Base-by-base conservation (phyloP, 2,329 filamentous ascomycete genomes). In the Calonectria crousiana region DNA sequence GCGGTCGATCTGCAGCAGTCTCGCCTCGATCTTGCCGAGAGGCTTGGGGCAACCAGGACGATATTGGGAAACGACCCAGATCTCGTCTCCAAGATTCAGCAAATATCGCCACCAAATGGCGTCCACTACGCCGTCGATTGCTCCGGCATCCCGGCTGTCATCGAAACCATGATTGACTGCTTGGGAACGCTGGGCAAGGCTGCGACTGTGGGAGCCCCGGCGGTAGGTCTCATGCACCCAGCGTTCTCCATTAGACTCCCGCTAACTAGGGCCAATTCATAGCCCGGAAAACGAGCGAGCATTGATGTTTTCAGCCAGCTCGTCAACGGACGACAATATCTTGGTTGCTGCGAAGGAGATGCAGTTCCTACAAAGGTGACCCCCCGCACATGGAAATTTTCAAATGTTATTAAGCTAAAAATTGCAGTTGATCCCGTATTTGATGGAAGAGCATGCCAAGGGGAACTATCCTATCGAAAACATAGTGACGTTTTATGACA, bases 121-220 rank as follows among this genome's bases (percentile, higher is more conserved):
- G 80, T 82, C 4, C 78, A 84, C 44, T 84, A 78, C 58, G 83
- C 83, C 10, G 78, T 83, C 18, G 83, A 84, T 49, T 84, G 80
- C 38, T 81, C 82, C 23, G 75, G 78, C 41, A 36, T 83, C 76
- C 80, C 86, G 81, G 74, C 83, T 78, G 81, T 88, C 75, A 83
- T 89, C 80, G 81, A 81, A 38, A 85, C 83, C 30, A 88, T 88
- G 83, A 85, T 89, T 74, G 87, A 88, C 65, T 85, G 86, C 75
- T 83, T 88, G 41, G 82, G 83, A 14, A 79, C 71, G 0, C 10
- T 64, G 2, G 71, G 71, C n/a, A 73, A 69, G 26, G 71, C 66
- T n/a, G 71, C 71, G 20, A 69, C 67, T 4, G 71, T 73, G 18
- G 71, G 71, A 23, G 71, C 60, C 5, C 71, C 71, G 6, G 32